Conservation (phyloP, 176 grass and related monocot genomes). For the Thalia dealbata region DNA sequence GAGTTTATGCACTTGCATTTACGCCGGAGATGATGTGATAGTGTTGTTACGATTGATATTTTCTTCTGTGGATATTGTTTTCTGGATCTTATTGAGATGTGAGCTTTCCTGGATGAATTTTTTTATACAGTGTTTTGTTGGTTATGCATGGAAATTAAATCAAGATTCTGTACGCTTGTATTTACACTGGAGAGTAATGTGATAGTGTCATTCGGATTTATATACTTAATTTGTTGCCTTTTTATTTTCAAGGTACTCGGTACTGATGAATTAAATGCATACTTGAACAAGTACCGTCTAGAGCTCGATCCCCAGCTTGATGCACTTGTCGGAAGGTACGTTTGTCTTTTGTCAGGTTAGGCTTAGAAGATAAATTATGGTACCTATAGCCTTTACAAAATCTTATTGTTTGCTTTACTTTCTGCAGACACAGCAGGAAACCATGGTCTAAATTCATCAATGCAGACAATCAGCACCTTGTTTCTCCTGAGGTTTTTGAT, state of each 20-base stretch:
- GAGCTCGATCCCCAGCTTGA: conserved; percentile 73
- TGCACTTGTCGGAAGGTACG: conserved; percentile 70
- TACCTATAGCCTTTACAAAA: not conserved
- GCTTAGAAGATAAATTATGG: not conserved
- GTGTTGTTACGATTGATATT: not conserved
- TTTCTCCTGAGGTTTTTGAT: conserved; percentile 50
- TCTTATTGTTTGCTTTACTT: not conserved
- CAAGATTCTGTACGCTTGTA: no score
- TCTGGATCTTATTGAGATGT: conserved; percentile 1
- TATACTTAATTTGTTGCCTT: no score
- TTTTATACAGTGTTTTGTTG: no score
- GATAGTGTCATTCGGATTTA: not conserved
- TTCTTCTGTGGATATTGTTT: no score
- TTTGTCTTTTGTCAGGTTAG: not conserved
- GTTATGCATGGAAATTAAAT: no score
- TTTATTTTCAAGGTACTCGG: conserved; percentile 30
- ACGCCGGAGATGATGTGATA: no score
- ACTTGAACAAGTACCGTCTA: conserved; percentile 61
- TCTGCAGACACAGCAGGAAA: conserved; percentile 49
- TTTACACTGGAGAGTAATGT: not conserved
- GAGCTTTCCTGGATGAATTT: no score
- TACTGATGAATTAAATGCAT: conserved; percentile 63
- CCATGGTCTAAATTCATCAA: conserved; percentile 67
- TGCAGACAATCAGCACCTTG: conserved; percentile 65
- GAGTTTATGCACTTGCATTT: no score